Conservation (phyloP, 306 rosid species). For the Canavalia gladiata region DNA sequence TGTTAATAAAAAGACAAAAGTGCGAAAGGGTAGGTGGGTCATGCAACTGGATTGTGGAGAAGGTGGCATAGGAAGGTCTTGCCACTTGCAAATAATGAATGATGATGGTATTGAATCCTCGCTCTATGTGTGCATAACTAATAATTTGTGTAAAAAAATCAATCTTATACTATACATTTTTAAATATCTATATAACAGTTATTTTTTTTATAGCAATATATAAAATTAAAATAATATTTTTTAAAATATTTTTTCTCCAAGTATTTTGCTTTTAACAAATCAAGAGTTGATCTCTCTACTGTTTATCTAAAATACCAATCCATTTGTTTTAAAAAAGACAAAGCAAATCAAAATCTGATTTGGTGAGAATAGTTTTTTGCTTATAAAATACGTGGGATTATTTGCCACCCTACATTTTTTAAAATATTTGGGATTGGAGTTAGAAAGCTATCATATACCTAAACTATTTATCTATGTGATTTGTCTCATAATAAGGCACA, state of each 20-base stretch:
- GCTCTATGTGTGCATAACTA: neutral
- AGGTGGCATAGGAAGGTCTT: slow-evolving; percentile 69
- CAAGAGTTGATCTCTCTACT: slow-evolving; percentile 34
- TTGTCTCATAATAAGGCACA: slow-evolving; percentile 48
- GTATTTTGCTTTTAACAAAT: neutral
- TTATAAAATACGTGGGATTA: neutral
- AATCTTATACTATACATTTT: neutral
- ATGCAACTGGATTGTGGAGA: slow-evolving; percentile 64
- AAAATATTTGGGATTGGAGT: slow-evolving; percentile 3
- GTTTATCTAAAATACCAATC: neutral
- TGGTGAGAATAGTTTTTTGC: neutral
- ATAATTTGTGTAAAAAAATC: neutral
- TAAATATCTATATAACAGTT: neutral
- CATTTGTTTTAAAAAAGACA: neutral
- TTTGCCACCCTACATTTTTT: neutral
- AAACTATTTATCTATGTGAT: slow-evolving; percentile 25
- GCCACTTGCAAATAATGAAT: slow-evolving; percentile 68
- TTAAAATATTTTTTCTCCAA: neutral
- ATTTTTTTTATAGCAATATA: no score
- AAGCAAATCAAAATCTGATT: neutral
- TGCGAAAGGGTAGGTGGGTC: slow-evolving; percentile 56
- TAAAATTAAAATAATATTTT: no score
- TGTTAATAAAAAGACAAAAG: slow-evolving; percentile 53
- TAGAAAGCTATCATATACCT: slow-evolving; percentile 48
- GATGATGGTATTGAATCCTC: slow-evolving; percentile 57